Evolutionary conservation across 805 yeast genomes (phyloP).

Genomic region (Pichia cabralensis): DNA sequence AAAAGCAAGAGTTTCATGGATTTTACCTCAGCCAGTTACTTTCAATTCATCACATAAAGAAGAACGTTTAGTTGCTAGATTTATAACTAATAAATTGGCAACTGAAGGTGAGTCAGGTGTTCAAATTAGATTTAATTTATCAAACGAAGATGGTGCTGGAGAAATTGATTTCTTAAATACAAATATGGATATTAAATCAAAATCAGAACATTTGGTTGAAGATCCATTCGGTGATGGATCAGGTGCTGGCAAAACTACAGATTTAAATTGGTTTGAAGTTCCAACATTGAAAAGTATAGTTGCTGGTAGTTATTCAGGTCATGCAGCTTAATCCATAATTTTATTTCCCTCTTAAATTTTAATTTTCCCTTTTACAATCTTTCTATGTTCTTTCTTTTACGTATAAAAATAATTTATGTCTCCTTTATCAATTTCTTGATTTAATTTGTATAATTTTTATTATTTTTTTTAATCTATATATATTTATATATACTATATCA

Average conservation of each 20-base stretch:
- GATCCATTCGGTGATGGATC: constrained; percentile 28
- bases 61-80: constrained; percentile 75
- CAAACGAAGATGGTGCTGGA: constrained; percentile 33
- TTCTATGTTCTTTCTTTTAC: no score
- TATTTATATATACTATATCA: no score
- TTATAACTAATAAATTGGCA: constrained; percentile 63
- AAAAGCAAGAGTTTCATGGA: constrained; percentile 80
- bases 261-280: constrained; percentile 27
- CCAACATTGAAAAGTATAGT: constrained; percentile 38
- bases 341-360: no score
- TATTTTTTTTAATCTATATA: no score
- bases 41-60: constrained; percentile 32
- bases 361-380: no score
- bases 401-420: no score
- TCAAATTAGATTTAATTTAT: constrained; percentile 51
- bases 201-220: constrained; percentile 17
- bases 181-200: constrained; percentile 25
- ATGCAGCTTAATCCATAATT: constrained; percentile 9
- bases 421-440: no score
- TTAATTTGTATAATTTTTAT: no score
- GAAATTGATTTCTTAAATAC: constrained; percentile 33
- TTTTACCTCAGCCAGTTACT: constrained; percentile 35
- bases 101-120: constrained; percentile 69
- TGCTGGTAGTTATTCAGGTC: constrained; percentile 41
- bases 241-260: constrained; percentile 9